Evolutionary conservation across 768 basidiomycete species (phyloP).

Genomic region (Kwoniella shandongensis): DNA sequence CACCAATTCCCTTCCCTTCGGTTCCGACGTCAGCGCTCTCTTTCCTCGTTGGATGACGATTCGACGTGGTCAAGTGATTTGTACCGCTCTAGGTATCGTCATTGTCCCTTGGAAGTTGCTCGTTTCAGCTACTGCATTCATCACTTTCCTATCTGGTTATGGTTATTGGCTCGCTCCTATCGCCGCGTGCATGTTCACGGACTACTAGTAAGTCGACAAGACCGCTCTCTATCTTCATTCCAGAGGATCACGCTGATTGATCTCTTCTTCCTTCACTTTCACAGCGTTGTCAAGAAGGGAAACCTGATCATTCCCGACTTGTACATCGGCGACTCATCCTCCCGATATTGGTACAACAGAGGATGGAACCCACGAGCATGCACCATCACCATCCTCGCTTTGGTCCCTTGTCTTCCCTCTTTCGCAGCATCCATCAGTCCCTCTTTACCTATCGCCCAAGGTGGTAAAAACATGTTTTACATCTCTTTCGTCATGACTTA

Average conservation of each 20-base stretch:
- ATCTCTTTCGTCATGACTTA: conserved; percentile 29
- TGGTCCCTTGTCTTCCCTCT: conserved; percentile 25
- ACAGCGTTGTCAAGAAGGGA: conserved; percentile 61
- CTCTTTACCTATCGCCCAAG: conserved; percentile 6
- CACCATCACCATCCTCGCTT: conserved; percentile 15
- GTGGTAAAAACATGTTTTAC: conserved; percentile 21
- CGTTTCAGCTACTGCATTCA: conserved; percentile 1
- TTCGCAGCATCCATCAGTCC: conserved; percentile 21
- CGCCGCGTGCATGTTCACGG: conserved; percentile 62
- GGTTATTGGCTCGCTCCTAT: conserved; percentile 2
- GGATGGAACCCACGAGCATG: conserved; percentile 22
- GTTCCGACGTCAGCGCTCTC: conserved; percentile 32
- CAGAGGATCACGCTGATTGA: too few species aligned
- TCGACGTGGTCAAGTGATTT: conserved; percentile 34
- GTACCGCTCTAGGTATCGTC: conserved; percentile 24
- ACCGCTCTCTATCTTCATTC: too few species aligned
- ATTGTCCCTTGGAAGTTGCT: conserved; percentile 38
- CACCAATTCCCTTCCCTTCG: conserved; percentile 38
- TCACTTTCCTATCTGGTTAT: conserved; percentile 2
- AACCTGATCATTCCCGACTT: conserved; percentile 68
- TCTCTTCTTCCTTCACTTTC: too few species aligned
- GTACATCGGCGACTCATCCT: conserved; percentile 54
- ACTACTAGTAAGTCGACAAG: conserved; percentile 60
- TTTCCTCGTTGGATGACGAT: conserved; percentile 44
- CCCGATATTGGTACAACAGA: conserved; percentile 22